These are phyloP conservation scores for Fraxinus excelsior DNA, from an alignment of 257 asterid genomes.

Conservation along the genomic window DNA sequence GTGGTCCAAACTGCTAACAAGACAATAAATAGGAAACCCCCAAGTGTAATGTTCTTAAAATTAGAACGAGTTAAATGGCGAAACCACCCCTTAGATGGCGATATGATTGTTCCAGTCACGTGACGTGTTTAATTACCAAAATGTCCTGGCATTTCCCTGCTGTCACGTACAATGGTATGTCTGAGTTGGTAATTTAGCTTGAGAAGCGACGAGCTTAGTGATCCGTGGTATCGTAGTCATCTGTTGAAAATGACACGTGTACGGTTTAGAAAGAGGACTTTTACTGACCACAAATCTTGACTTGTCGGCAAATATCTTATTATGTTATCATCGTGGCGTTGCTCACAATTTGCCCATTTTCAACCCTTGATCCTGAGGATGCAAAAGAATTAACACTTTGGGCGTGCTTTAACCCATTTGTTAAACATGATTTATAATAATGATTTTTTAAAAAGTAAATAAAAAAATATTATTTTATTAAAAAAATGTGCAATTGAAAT, in stretches of 20 bases:
- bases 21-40: not conserved
- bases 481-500: no score
- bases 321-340: not conserved
- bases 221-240: not conserved
- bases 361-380: not conserved
- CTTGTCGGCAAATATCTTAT: not conserved
- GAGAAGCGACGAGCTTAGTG: not conserved
- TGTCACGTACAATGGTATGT: not conserved
- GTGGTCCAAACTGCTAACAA: not conserved
- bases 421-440: no score
- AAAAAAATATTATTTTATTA: no score
- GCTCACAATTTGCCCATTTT: not conserved
- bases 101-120: not conserved
- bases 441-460: no score
- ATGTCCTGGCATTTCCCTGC: not conserved
- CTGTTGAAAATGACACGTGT: constrained; percentile 4
- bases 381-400: not conserved
- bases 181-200: not conserved
- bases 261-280: not conserved
- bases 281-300: not conserved
- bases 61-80: not conserved
- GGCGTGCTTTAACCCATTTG: no score
- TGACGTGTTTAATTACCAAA: not conserved
- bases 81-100: not conserved
- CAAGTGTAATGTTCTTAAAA: not conserved